Percentiles rank a stretch among this genome's conserved stretches.
These are phyloP conservation scores for Pascua guehoae DNA, from an alignment of 1,284 basidiomycete species.

Conservation along the genomic window DNA sequence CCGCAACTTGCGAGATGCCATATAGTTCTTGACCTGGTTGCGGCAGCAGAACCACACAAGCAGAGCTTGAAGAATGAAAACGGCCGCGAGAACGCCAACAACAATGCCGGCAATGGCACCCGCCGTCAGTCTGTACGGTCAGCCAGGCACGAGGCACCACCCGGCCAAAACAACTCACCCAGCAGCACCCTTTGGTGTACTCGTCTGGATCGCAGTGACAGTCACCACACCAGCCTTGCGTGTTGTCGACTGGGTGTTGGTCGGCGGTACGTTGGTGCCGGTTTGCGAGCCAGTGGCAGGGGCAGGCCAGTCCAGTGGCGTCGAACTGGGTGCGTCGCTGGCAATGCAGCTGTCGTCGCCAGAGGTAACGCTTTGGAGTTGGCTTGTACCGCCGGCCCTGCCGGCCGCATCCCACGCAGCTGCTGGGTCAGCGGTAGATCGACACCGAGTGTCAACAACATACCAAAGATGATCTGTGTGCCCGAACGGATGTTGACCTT, in stretches of 20 bases:
- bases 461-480: conserved; percentile 29
- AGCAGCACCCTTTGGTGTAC: conserved; percentile 14
- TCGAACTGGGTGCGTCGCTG: conserved; percentile 32
- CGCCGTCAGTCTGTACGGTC: not conserved
- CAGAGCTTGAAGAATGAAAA: conserved; percentile 29
- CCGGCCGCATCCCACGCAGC: conserved; percentile 30
- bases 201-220: conserved; percentile 32
- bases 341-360: conserved; percentile 27
- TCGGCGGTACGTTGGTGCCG: conserved; percentile 3
- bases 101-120: conserved; percentile 43
- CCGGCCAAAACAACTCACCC: conserved; percentile 17
- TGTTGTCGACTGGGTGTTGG: conserved; percentile 6
- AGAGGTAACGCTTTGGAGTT: conserved; percentile 24
- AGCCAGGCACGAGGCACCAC: not conserved
- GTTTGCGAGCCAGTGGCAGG: conserved; percentile 11
- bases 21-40: conserved; percentile 26
- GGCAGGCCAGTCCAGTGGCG: conserved; percentile 8
- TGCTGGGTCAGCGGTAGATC: no score
- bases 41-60: conserved; percentile 44
- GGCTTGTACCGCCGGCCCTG: conserved; percentile 32
- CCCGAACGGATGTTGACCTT: conserved; percentile 35
- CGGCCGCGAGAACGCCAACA: conserved; percentile 29
- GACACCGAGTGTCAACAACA: no score
- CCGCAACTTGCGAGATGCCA: conserved; percentile 32
- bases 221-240: conserved; percentile 20